Evolutionary conservation across 768 basidiomycete genomes (phyloP), one percentile per base, ranked within the genome.

Genomic region (Cystofilobasidium capitatum): DNA sequence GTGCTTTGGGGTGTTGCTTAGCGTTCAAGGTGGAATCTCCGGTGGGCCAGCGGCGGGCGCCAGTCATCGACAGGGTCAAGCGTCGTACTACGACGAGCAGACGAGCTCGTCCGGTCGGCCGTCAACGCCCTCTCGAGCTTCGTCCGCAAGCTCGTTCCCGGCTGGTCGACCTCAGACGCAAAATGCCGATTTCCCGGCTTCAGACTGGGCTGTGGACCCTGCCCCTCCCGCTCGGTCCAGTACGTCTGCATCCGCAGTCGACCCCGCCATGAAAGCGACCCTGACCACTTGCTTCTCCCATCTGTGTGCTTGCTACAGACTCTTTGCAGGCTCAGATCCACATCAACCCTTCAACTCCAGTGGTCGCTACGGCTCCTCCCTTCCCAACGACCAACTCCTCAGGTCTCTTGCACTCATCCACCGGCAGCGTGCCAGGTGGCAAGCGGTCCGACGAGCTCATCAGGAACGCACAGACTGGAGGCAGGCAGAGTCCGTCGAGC

Each of bases 371-470:
- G 59, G 39, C 20, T 20, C 66, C n/a, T 9, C 26, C 51, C 31
- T 36, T 45, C 49, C 44, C n/a, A 20, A 22, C 29, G 17, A 35
- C 33, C 40, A 59, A 10, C 47, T 9, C 12, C 65, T 26, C 22
- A 37, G 40, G n/a, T 58, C 64, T 13, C 39, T 54, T 58, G 37
- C 58, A 3, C 51, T 6, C 7, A 26, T 33, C 54, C 10, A 10
- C 26, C 35, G 10, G 7, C 1, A 36, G 33, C 9, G 9, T 7
- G 9, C 10, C 65, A 2, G 44, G 22, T 39, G 59, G 55, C n/a
- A 62, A 63, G 54, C 65, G 65, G 42, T 62, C 60, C 33, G 66
- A 68, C 35, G 66, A 68, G 40, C 39, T 62, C 55, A 9, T 35
- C 2, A 51, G 55, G 12, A 36, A 58, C 42, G 59, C 58, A 2